Evolutionary conservation across 495 filamentous ascomycete genomes (phyloP), one percentile per base, ranked within the genome.

Genomic region (Aspergillus asperescens): DNA sequence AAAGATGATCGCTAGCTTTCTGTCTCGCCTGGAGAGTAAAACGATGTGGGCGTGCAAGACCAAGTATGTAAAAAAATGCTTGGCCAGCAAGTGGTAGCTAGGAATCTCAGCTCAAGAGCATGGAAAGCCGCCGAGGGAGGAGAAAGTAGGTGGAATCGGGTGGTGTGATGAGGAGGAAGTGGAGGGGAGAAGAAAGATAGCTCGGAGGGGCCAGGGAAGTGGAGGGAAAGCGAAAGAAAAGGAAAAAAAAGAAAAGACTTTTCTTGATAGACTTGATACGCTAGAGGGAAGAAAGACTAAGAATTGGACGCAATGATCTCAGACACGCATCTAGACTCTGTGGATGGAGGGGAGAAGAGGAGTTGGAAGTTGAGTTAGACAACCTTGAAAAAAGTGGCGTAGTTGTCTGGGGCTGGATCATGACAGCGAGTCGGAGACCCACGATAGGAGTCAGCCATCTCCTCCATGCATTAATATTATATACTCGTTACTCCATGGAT

Each of bases 11-110:
- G 53, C 50, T 50, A 52, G 50, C 48, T 48, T 49, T 27, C 49
- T 55, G 51, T 55, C 43, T 59, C 37, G 44, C 25, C 28, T 25
- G 52, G 37, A 32, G 45, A 52, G 27, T 25, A 20, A 50, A 19
- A 29, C 48, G 25, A 46, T 16, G 44, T 32, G 27, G 25, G 42
- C 15, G 48, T 39, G 52, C 27, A 47, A 31, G 35, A 49, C 57
- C 57, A 49, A 55, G 50, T 23, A 50, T 45, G 41, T 38, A 20
- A 23, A 52, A 27, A 51, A 47, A 58, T 54, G 55, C 52, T 62
- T 57, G 54, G 51, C 58, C 48, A 52, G 52, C 50, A 54, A 54
- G 45, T 46, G 29, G 40, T 20, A 46, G 43, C 23, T 23, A 46
- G 56, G 41, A 43, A 40, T 50, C 49, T 35, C 52, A 50, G 37